Evolutionary conservation across 441 rosid genomes (phyloP).

Genomic region (Corymbia citriodora): DNA sequence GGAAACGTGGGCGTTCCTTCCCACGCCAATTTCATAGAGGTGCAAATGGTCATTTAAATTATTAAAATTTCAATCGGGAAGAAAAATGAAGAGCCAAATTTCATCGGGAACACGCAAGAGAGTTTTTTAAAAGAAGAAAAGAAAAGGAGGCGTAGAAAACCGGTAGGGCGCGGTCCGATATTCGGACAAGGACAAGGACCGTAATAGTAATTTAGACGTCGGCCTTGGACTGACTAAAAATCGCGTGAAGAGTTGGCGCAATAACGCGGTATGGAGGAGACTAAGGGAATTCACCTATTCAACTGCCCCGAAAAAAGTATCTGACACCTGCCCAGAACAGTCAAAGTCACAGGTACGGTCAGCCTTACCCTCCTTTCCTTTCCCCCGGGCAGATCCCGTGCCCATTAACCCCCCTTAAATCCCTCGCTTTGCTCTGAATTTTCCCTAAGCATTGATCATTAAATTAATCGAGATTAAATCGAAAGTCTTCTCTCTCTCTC

Average conservation of each 20-base stretch:
- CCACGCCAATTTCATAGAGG: neutral
- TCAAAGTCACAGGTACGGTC: neutral
- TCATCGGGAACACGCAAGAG: neutral
- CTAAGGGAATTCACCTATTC: neutral
- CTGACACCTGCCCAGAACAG: neutral
- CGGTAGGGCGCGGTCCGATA: neutral
- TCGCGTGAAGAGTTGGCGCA: neutral
- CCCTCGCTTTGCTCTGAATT: neutral
- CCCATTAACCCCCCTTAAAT: neutral
- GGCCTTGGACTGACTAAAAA: neutral
- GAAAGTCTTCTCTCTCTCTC: neutral
- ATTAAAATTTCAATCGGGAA: neutral
- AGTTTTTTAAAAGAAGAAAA: neutral
- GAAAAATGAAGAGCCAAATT: neutral
- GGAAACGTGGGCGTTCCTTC: fast-evolving
- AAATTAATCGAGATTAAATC: neutral
- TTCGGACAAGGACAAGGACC: neutral
- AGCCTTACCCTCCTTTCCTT: neutral
- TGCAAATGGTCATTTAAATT: neutral
- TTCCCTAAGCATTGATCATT: neutral
- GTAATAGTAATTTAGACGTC: neutral
- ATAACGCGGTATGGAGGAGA: neutral
- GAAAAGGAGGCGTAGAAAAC: neutral
- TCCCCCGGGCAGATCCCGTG: neutral
- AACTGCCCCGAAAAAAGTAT: neutral